Base-by-base conservation (phyloP, 208 protist species). In the Trypanosoma rangeli region DNA sequence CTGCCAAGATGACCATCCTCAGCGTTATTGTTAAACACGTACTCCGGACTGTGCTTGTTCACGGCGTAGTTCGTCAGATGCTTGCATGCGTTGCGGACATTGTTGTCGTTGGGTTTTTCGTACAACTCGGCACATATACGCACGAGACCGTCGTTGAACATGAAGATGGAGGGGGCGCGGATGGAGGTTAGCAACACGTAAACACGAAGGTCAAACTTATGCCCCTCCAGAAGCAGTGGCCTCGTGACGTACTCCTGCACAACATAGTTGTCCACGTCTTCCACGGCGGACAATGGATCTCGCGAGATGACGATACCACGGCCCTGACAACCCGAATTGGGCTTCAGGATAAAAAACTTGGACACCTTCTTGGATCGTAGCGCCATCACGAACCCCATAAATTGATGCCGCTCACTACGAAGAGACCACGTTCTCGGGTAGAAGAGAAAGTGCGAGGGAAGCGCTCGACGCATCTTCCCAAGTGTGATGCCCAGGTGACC, bases 31-130 rank as follows among this genome's bases (percentile, higher is more conserved):
- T 98, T 97, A 68, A 89, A 93, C 28, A 97, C 86, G 80, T 97
- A 98, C 22, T 97, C 76, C 31, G 87, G 75, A 73, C 71, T 95
- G 49, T 90, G 80, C 76, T 99, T 98, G 80, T 99, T 98, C 28
- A 99, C 85, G 31, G 97, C 92, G 82, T 98, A 99, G 89, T 99
- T 99, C 44, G 98, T 99, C 60, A 99, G 81, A 77, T 99, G 98
- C 83, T 97, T 97, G 80, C 86, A 98, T 59, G 74, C 68, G 67
- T 97, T 94, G 54, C 86, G 80, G 54, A 85, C 64, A 78, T 98
- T 98, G 13, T 61, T 59, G 39, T 90, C 84, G 10, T 54, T 94
- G 15, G 91, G 93, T 64, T 83, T 74, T 57, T 94, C 84, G 74
- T 99, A 99, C 49, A 68, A 31, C 60, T 97, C 90, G 18, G 97